These are phyloP conservation scores for Lachnellula willkommii DNA, from an alignment of 2,329 filamentous ascomycete genomes.

Conservation along the genomic window DNA sequence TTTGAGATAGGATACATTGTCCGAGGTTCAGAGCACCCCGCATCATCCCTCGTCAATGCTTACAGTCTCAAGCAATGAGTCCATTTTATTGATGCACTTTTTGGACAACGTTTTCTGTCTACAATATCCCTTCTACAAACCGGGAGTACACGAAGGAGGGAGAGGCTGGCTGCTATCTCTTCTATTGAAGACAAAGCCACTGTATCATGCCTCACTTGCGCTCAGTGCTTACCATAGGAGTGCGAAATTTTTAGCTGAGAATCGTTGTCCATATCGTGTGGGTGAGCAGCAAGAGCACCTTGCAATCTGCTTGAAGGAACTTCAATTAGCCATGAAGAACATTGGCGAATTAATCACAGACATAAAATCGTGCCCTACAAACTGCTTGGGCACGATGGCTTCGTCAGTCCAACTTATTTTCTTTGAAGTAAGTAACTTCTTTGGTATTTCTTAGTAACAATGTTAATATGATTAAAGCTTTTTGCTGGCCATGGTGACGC, in stretches of 20 bases:
- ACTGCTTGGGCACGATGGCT: slow-evolving; percentile 38
- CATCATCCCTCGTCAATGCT: slow-evolving; percentile 1
- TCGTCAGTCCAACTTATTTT: slow-evolving; percentile 49
- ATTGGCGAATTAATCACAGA: slow-evolving; percentile 20
- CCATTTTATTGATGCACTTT: slow-evolving; percentile 50
- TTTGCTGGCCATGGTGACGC: slow-evolving; percentile 35
- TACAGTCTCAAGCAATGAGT: slow-evolving; percentile 12
- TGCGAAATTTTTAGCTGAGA: slow-evolving; percentile 29
- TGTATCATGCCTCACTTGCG: slow-evolving; percentile 53
- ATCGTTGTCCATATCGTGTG: slow-evolving; percentile 4
- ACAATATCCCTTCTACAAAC: slow-evolving; percentile 58
- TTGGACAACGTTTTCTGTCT: slow-evolving; percentile 59
- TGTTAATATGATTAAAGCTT: slow-evolving; percentile 40
- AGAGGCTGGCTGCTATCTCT: slow-evolving; percentile 56
- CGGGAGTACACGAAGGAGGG: slow-evolving; percentile 49
- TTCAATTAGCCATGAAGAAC: slow-evolving; percentile 36
- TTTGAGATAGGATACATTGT: neutral
- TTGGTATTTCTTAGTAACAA: slow-evolving; percentile 35
- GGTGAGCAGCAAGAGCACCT: slow-evolving; percentile 27
- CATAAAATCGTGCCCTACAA: slow-evolving; percentile 9
- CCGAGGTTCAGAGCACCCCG: neutral
- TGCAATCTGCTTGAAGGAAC: slow-evolving; percentile 35
- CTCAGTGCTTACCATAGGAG: slow-evolving; percentile 46
- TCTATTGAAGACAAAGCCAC: slow-evolving; percentile 50
- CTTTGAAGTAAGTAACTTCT: slow-evolving; percentile 38